These are phyloP conservation scores for Vitis hybrid DNA, from an alignment of 177 flowering plant genomes.

Conservation along the genomic window DNA sequence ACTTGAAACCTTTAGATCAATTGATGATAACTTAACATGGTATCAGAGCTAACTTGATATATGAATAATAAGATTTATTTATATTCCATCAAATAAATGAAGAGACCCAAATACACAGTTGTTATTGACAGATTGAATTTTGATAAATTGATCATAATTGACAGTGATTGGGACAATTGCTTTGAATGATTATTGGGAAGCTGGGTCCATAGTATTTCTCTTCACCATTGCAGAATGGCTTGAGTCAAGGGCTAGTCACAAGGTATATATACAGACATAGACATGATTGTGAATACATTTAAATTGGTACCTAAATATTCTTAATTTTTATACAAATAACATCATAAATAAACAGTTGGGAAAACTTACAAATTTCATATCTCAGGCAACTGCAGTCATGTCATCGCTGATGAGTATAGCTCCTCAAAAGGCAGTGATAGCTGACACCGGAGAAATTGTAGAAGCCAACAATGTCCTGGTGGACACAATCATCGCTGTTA, in stretches of 20 bases:
- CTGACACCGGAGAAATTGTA: constrained; percentile 73
- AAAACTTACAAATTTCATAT: background rate
- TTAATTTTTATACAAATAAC: too few relatives aligned
- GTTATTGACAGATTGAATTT: too few relatives aligned
- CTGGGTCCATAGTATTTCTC: constrained; percentile 77
- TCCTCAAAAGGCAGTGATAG: constrained; percentile 74
- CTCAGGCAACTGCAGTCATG: constrained; percentile 86
- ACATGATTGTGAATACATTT: background rate
- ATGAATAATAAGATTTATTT: too few relatives aligned
- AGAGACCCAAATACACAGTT: too few relatives aligned
- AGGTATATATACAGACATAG: constrained; percentile 36
- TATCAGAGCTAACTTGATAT: too few relatives aligned
- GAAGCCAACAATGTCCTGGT: constrained; percentile 60
- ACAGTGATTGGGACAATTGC: constrained; percentile 75
- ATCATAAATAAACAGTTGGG: too few relatives aligned
- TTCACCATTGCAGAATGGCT: constrained; percentile 91
- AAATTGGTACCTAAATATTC: too few relatives aligned
- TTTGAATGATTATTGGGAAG: constrained; percentile 67
- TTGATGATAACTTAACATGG: too few relatives aligned
- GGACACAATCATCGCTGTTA: constrained; percentile 68
- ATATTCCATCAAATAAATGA: too few relatives aligned
- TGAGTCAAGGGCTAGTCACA: constrained; percentile 81
- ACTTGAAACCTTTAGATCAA: too few relatives aligned
- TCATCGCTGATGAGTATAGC: constrained; percentile 66
- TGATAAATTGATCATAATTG: background rate